Evolutionary conservation across 208 protist genomes (phyloP), one percentile per base, ranked within the genome.

Genomic region (Polymyxa betae): DNA sequence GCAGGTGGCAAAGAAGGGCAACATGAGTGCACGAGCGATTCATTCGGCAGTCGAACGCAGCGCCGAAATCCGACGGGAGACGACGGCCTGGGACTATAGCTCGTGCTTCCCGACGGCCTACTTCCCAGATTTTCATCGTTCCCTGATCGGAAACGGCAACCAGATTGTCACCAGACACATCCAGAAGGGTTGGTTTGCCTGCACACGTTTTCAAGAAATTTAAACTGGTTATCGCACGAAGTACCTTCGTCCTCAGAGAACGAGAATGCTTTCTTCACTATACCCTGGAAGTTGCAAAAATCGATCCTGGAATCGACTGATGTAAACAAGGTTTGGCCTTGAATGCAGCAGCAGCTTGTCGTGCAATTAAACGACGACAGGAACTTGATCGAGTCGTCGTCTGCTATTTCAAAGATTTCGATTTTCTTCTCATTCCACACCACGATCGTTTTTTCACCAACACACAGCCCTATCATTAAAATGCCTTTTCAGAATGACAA

Each of bases 261-360:
- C 16, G 72, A 82, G n/a, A 82, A 82, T 43, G 72, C 72, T n/a
- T 82, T 82, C 72, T 82, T 82, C 5, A 82, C 72, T 35, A 43
- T 35, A 43, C 72, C 72, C n/a, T 82, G 72, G 12, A 82, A 43
- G n/a, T 82, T 82, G 72, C 72, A 82, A n/a, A n/a, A 5, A 43
- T 82, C 72, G n/a, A 82, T 35, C 12, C 72, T 35, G 72, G 35
- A 35, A 5, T 35, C 72, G 72, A 35, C n/a, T 12, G 72, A 5
- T 35, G 35, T 5, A n/a, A 40, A 82, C 35, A 82, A 45, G 16
- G 72, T 82, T n/a, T 82, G 72, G 35, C 35, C 72, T 43, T 82
- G 72, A 43, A 82, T 43, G 72, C 16, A 5, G n/a, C 35, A 35
- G n/a, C 40, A 35, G 72, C 72, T 20, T 12, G 72, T n/a, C 35